Evolutionary conservation across 2,329 filamentous ascomycete species (phyloP).

Genomic region (Fonsecaea multimorphosa): DNA sequence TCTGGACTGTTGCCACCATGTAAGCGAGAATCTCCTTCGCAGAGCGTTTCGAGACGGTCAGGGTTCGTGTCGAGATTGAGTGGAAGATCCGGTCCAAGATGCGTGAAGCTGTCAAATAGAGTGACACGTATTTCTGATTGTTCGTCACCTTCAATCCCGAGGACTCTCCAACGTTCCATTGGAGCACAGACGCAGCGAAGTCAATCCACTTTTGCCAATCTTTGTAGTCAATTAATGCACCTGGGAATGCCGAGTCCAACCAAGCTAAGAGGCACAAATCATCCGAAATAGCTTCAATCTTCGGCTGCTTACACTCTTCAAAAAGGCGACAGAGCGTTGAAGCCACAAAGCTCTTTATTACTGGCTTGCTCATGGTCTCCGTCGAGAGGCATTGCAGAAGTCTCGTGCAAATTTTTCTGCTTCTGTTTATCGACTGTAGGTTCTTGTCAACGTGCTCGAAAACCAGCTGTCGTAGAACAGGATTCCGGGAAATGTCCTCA

Average conservation of each 20-base stretch:
- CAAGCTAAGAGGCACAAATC: constrained; percentile 23
- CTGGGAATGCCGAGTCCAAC: constrained; percentile 16
- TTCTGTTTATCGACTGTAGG: background rate
- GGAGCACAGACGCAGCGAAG: constrained; percentile 3
- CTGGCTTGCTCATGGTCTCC: constrained; percentile 20
- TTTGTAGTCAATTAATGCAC: constrained; percentile 18
- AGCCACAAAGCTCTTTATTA: constrained; percentile 20
- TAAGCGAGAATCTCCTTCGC: background rate
- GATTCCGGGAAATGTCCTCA: constrained; percentile 19
- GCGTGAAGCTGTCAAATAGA: constrained; percentile 4
- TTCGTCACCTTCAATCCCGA: background rate
- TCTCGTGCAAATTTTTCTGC: background rate
- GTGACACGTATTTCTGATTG: background rate
- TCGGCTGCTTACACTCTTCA: background rate
- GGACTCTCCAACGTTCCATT: background rate
- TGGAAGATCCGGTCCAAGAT: constrained; percentile 22
- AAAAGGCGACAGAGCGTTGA: constrained; percentile 13
- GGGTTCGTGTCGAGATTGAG: constrained; percentile 11
- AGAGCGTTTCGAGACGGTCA: background rate
- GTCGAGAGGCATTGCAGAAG: constrained; percentile 17
- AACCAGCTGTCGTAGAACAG: constrained; percentile 19
- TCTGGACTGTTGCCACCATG: background rate
- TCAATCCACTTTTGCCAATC: constrained; percentile 27
- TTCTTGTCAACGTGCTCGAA: constrained; percentile 11
- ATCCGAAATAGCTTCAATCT: constrained; percentile 8